Base-by-base conservation (phyloP, 352 stramenopile genomes). In the Phytophthora sansomeana region DNA sequence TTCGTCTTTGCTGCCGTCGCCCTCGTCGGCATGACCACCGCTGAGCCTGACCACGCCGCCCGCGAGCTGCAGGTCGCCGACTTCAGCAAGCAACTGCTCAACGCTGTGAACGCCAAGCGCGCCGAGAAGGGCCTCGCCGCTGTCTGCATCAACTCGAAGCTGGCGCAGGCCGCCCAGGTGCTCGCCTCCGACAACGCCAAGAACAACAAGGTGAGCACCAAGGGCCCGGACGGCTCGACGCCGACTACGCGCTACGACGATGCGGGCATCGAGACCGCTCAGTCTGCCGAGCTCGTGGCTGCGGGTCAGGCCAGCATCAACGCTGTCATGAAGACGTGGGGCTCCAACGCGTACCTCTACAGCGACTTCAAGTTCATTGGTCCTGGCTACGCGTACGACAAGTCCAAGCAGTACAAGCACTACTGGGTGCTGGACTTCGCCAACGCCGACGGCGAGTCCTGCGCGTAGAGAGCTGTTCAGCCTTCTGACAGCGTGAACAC, bases 121-220 rank as follows among this genome's bases (percentile, higher is more conserved):
- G 51, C 63, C 8, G 50, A 80, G 39, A 72, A 77, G 36, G 67
- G 71, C 0, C 68, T 80, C 32, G 16, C 30, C 11, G 38, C 53
- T 11, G 71, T 85, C 21, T 82, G 76, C 46, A 67, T 79, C 54
- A 85, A 82, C 74, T 39, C 55, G 38, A 77, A 77, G 50, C 59
- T 77, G 9, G 53, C 58, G 8, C 38, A 32, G 14, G 67, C 69
- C 3, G 64, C 69, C 13, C 69, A 74, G 60, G 24, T 28, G n/a
- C 49, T 74, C 16, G 69, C 64, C 1, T 33, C 24, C 38, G 69
- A 74, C 55, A 77, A 74, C 32, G 69, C 54, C 13, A 59, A 50
- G 35, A 68, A 65, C 43, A 66, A 56, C 64, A 72, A 48, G 51
- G 51, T 72, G 14, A 68, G 53, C 53, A 77, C 69, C 50, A 73